Evolutionary conservation across 2,329 filamentous ascomycete genomes (phyloP), one percentile per base, ranked within the genome.

Genomic region (Coniochaeta sp.): DNA sequence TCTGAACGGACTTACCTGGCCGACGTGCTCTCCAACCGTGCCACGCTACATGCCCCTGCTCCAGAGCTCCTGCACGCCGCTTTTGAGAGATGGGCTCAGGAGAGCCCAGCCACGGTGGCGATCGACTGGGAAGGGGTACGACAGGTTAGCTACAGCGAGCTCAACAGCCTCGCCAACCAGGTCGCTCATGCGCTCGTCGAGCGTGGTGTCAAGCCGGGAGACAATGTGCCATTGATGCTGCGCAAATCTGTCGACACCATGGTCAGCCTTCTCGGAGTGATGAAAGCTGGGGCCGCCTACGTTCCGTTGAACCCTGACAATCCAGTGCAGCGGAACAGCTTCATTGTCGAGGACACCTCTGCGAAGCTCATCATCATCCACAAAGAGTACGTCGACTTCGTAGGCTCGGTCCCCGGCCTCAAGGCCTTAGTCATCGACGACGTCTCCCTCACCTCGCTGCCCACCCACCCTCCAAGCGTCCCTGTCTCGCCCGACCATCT

Each of bases 221-320:
- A 61, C 26, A 26, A 22, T 1, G 52, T 63, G 9, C 50, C 59
- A 3, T 40, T 63, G 16, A 59, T 63, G 50, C 66, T 44, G 43
- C 43, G 43, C 43, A 44, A 44, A 12, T 44, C 43, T 2, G 43
- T 44, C 24, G 50, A 54, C 14, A 54, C 28, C 6, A 31, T 54
- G 28, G 50, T 34, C 24, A 54, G 50, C 50, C 28, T 54, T 17
- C 50, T 54, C 12, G 50, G 50, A 3, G 28, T 54, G 24, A 28
- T 54, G 24, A 54, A 54, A 34, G 50, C 50, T 12, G 50, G 50
- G 24, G 50, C 50, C 22, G n/a, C 24, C 28, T 54, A 54, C 28
- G 50, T 54, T 9, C 50, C 50, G 19, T 50, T 68, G 9, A 67
- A 65, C 34, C 64, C 65, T 2, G 64, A 67, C 0, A 68, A 67